Conservation (phyloP, 345 rosid species). For the Hevea brasiliensis region DNA sequence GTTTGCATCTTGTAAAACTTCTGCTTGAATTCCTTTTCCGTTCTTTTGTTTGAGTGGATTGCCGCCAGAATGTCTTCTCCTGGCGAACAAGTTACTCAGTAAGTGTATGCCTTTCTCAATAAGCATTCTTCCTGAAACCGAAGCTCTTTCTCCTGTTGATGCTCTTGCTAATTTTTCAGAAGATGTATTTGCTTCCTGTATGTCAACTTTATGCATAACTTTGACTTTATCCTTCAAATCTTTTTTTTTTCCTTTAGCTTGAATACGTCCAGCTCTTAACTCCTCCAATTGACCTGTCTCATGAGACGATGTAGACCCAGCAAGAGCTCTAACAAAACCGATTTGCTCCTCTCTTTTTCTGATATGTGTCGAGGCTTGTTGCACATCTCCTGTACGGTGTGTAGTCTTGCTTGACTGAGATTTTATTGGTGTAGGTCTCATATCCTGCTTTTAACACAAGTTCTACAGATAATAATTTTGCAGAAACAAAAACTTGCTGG, state of each 20-base stretch:
- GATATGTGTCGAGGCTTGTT: neutral
- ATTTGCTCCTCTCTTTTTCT: constrained; percentile 15
- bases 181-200: constrained; percentile 21
- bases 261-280: constrained; percentile 2
- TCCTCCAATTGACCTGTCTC: constrained; percentile 6
- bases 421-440: constrained; percentile 37
- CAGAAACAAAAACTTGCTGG: constrained; percentile 9
- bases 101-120: constrained; percentile 24
- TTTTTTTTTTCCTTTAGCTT: neutral
- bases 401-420: constrained; percentile 25
- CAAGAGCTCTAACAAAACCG: constrained; percentile 7
- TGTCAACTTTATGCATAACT: constrained; percentile 12
- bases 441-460: constrained; percentile 46
- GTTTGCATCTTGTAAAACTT: constrained; percentile 25
- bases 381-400: constrained; percentile 8
- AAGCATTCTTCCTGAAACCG: constrained; percentile 30
- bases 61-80: constrained; percentile 31
- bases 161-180: constrained; percentile 22
- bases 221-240: neutral
- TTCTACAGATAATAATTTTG: constrained; percentile 17
- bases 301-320: too few relatives aligned
- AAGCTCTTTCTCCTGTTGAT: constrained; percentile 28
- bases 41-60: constrained; percentile 21
- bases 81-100: constrained; percentile 25
- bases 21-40: constrained; percentile 23